These are phyloP conservation scores for Arthromyces matolae DNA, from an alignment of 768 basidiomycete species.

Conservation along the genomic window DNA sequence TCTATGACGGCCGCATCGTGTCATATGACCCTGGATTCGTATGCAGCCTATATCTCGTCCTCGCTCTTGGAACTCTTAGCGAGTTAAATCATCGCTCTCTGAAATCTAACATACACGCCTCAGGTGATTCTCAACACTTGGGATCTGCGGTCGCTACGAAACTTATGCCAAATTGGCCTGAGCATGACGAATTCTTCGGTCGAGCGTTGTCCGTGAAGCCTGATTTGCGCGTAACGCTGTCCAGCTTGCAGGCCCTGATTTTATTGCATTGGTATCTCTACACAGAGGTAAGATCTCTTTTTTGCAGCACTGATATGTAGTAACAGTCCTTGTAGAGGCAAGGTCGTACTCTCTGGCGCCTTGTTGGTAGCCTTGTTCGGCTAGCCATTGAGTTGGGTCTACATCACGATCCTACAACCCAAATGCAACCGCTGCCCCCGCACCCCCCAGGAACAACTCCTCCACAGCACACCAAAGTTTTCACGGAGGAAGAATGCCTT, in stretches of 20 bases:
- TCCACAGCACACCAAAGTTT: constrained; percentile 27
- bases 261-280: constrained; percentile 88
- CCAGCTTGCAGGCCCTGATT: constrained; percentile 80
- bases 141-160: constrained; percentile 47
- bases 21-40: constrained; percentile 73
- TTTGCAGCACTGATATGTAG: constrained; percentile 3
- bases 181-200: constrained; percentile 82
- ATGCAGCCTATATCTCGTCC: constrained; percentile 71
- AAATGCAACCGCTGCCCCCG: constrained; percentile 40
- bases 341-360: constrained; percentile 86
- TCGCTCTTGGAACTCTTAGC: constrained; percentile 79
- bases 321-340: constrained; percentile 54
- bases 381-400: constrained; percentile 80
- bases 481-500: constrained; percentile 74
- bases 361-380: constrained; percentile 81
- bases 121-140: constrained; percentile 29
- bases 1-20: constrained; percentile 55
- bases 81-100: constrained; percentile 77
- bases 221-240: constrained; percentile 77
- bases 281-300: constrained; percentile 57
- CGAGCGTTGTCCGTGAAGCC: constrained; percentile 75
- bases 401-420: constrained; percentile 78
- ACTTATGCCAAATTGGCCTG: constrained; percentile 73
- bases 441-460: constrained; percentile 16
- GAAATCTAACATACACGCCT: constrained; percentile 44